phyloP scores from a whole-genome alignment of 148 eudicot genomes.

The Linanthus parryae region DNA sequence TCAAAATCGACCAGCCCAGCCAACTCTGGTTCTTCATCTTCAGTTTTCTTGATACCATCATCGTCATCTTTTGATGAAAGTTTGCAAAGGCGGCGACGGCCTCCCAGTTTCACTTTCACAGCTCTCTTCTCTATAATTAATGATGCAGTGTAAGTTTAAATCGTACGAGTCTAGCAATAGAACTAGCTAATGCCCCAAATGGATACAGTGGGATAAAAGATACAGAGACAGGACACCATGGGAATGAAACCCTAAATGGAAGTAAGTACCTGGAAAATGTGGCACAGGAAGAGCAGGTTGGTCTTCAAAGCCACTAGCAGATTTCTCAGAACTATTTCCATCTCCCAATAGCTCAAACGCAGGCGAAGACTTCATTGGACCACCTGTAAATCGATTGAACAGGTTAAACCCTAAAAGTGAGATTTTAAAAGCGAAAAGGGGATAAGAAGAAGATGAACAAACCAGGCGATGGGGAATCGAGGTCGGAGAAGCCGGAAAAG shows the following conservation, averaged over 20 bases:
- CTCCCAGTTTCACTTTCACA: conserved; percentile 59
- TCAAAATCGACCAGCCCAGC: conserved; percentile 50
- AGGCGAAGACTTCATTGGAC: too few species aligned
- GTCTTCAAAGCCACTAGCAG: background rate
- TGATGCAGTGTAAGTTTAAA: background rate
- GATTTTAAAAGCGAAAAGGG: background rate
- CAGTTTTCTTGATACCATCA: conserved; percentile 6
- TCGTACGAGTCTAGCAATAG: background rate
- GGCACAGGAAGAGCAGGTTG: background rate
- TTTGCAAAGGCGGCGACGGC: conserved; percentile 89
- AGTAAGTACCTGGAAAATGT: background rate
- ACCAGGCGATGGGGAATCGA: conserved; percentile 6
- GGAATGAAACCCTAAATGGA: background rate
- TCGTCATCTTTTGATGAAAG: conserved; percentile 24
- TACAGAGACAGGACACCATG: background rate
- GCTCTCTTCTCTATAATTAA: conserved; percentile 28
- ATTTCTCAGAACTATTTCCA: too few species aligned
- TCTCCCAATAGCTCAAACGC: too few species aligned
- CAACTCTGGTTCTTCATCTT: conserved; percentile 20
- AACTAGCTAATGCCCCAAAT: conserved; percentile 1
- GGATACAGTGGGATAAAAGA: background rate
- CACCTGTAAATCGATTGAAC: too few species aligned
- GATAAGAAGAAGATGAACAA: conserved; percentile 8
- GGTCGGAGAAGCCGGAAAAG: background rate
- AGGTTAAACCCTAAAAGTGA: background rate